A percentile compares a stretch with the other conserved stretches of the same genome.
phyloP scores from a whole-genome alignment of 192 early-diverging fungal species.

The Jimgerdemannia flammicorona region DNA sequence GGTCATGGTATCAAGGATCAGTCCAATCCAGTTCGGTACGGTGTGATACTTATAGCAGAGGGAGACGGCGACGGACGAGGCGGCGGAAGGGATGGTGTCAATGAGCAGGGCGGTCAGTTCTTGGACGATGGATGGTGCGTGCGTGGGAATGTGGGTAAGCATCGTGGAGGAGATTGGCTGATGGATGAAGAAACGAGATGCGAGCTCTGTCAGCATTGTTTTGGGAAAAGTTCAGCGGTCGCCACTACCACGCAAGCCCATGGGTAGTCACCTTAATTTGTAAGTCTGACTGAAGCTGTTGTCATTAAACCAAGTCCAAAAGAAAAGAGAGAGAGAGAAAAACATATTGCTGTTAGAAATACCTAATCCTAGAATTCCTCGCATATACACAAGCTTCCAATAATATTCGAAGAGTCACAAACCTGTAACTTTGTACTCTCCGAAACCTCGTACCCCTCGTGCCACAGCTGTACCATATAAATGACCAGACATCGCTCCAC shows the following conservation, averaged over 20 bases:
- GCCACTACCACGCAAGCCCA: too few species aligned
- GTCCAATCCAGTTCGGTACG: constrained; percentile 1
- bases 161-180: background rate
- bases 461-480: constrained; percentile 32
- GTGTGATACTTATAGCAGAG: constrained; percentile 3
- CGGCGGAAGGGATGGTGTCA: background rate
- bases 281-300: constrained; percentile 28
- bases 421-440: constrained; percentile 8
- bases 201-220: background rate
- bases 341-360: too few species aligned
- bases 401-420: background rate
- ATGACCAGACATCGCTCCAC: constrained; percentile 29
- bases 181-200: background rate
- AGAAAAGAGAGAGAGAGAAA: background rate
- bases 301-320: background rate
- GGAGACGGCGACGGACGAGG: constrained; percentile 8
- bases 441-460: constrained; percentile 23
- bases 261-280: constrained; percentile 13
- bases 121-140: background rate
- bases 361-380: too few species aligned
- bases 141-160: background rate
- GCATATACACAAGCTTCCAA: too few species aligned
- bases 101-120: background rate
- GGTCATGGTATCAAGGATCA: constrained; percentile 7
- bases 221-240: too few species aligned